A percentile compares a stretch with the other conserved stretches of the same genome.
These are phyloP conservation scores for Powellomyces hirtus DNA, from an alignment of 192 early-diverging fungal genomes.

Conservation along the genomic window DNA sequence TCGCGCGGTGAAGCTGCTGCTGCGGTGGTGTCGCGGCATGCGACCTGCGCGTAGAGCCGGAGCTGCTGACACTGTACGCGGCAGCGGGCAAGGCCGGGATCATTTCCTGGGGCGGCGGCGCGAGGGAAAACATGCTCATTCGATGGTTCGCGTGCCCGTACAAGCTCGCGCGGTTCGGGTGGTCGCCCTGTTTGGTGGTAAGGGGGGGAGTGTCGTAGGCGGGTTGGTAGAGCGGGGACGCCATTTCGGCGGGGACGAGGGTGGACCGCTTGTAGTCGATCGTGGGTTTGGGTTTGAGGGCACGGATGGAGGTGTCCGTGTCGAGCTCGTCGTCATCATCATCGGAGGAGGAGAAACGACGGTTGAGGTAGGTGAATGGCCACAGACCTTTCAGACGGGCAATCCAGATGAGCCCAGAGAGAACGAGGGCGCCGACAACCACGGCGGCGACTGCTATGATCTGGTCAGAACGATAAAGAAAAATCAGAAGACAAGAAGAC, in stretches of 20 bases:
- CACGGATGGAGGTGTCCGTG: background rate
- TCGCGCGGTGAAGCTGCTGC: too few relatives aligned
- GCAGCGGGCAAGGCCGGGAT: background rate
- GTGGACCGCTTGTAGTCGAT: background rate
- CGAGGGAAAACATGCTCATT: background rate
- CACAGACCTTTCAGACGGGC: background rate
- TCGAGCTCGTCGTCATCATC: background rate
- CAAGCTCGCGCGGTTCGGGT: background rate
- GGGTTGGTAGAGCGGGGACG: background rate
- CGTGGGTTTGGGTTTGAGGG: background rate
- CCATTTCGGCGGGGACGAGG: constrained; percentile 1
- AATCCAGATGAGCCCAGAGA: background rate
- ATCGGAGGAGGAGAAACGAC: too few relatives aligned
- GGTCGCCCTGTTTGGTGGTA: background rate
- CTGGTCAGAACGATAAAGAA: background rate
- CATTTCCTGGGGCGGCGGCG: background rate
- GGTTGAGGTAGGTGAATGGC: background rate
- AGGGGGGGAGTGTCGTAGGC: background rate
- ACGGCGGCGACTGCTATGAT: background rate
- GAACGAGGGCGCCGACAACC: background rate
- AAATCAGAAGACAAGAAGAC: background rate
- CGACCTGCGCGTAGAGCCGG: too few relatives aligned
- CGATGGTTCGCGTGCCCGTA: background rate
- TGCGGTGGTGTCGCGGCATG: too few relatives aligned
- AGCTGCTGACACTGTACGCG: background rate